phyloP scores from a whole-genome alignment of 2,329 filamentous ascomycete genomes.

The Phoma sp. region DNA sequence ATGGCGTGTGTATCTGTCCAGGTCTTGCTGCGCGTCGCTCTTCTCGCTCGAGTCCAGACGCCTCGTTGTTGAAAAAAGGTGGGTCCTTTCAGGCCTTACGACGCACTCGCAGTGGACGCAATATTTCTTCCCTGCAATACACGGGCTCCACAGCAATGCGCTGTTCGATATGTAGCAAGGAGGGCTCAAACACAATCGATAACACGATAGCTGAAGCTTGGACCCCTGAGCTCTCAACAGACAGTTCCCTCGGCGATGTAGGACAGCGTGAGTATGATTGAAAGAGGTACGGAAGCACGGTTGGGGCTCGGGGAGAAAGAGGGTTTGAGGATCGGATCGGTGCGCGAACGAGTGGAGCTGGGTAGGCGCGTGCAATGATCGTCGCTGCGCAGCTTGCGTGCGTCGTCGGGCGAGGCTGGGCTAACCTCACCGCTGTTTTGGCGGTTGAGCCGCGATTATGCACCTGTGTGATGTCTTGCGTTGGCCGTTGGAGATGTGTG shows the following conservation, averaged over 20 bases:
- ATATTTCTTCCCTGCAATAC: not conserved
- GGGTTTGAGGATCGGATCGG: conserved; percentile 15
- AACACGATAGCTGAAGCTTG: not conserved
- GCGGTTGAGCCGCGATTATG: conserved; percentile 11
- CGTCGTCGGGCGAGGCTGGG: conserved; percentile 15
- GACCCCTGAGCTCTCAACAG: not conserved
- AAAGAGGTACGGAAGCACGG: conserved; percentile 20
- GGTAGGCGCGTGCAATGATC: conserved; percentile 8
- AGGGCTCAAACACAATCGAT: not conserved
- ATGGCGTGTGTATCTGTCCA: not conserved
- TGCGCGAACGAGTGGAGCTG: conserved; percentile 38
- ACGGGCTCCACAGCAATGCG: not conserved
- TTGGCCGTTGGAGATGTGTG: conserved; percentile 16
- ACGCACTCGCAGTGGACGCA: not conserved
- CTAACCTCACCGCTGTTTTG: conserved; percentile 28
- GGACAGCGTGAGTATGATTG: not conserved
- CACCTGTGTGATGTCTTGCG: conserved; percentile 27
- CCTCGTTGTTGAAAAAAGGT: not conserved
- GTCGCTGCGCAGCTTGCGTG: conserved; percentile 6
- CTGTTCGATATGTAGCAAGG: not conserved
- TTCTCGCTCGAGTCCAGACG: not conserved
- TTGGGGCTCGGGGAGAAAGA: conserved; percentile 17
- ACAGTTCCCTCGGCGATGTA: no score
- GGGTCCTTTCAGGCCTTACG: not conserved
- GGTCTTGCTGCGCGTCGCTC: not conserved